Evolutionary conservation across 2,329 filamentous ascomycete genomes (phyloP), one percentile per base, ranked within the genome.

Genomic region (Fusarium protoensiforme): DNA sequence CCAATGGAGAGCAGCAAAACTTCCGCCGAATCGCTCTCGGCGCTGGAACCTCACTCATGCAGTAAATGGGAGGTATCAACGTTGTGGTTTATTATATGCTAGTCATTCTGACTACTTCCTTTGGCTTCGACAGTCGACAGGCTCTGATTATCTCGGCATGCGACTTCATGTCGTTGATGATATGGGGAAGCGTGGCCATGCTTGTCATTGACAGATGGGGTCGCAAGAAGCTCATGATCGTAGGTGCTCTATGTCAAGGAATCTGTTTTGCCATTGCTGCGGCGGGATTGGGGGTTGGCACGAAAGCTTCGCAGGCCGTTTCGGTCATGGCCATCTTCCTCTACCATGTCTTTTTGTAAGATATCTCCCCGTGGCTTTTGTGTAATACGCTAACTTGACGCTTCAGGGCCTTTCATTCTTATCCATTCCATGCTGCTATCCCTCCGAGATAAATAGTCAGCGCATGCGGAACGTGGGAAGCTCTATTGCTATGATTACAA

Each of bases 91-190:
- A 41, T 20, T 41, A 41, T 13, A 18, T 41, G 8, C 38, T 18
- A 18, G 38, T 41, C 11, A 20, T 41, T 41, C 38, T 41, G 8
- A 20, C 20, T 9, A 18, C 18, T n/a, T 41, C 38, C 7, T 41
- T 41, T 3, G 38, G 60, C 22, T 33, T 63, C 24, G 14, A 18
- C 13, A 36, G 33, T 13, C 7, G 60, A 5, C 20, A 41, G 18
- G 60, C 46, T 13, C 29, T 63, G 8, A 63, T 63, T 22, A 27
- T 63, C 35, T 56, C 60, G 10, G 60, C 48, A 7, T 27, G 24
- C 3, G n/a, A 63, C 48, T 63, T 36, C 10, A 63, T 63, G 18
- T 56, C 35, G 10, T 48, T 63, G 16, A 63, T 63, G 60, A 33
- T 63, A 9, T 63, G 48, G 60, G 60, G 48, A 7, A 27, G 33